Evolutionary conservation across 73 alveolate species (phyloP).

Genomic region (Urostyla sp.): DNA sequence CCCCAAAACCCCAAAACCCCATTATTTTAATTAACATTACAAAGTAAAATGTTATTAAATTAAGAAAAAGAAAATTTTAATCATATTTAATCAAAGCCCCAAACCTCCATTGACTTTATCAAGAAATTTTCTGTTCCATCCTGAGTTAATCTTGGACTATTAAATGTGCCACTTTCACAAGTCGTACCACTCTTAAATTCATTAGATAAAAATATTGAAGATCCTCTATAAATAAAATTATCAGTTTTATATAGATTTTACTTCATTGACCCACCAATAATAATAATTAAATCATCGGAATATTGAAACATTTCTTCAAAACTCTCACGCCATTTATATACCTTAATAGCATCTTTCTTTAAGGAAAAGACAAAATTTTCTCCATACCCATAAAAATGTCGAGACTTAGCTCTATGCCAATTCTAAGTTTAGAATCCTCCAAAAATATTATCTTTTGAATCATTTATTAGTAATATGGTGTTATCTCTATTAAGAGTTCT

Average conservation of each 20-base stretch:
- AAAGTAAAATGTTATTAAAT: too few species aligned
- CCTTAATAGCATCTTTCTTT: conserved; percentile 46
- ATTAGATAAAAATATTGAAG: conserved; percentile 7
- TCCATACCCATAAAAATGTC: conserved; percentile 59
- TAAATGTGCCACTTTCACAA: conserved; percentile 17
- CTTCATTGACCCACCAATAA: conserved; percentile 24
- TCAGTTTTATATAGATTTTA: not conserved
- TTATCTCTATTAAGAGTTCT: not conserved
- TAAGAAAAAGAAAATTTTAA: too few species aligned
- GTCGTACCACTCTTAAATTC: conserved; percentile 13
- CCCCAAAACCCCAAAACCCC: too few species aligned
- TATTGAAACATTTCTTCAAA: conserved; percentile 26
- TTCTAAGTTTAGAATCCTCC: conserved; percentile 63
- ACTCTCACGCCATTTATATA: conserved; percentile 54
- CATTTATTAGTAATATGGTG: conserved; percentile 56
- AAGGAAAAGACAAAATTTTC: conserved; percentile 66
- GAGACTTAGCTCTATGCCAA: conserved; percentile 12
- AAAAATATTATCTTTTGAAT: conserved; percentile 41
- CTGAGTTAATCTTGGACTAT: conserved; percentile 9
- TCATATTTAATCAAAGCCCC: conserved; percentile 45
- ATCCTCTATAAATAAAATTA: not conserved
- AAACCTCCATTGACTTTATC: conserved; percentile 8
- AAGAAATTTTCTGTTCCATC: not conserved
- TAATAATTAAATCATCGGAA: conserved; percentile 34
- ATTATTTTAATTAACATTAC: too few species aligned